Conservation (phyloP, 345 rosid species). For the Acer campestre region DNA sequence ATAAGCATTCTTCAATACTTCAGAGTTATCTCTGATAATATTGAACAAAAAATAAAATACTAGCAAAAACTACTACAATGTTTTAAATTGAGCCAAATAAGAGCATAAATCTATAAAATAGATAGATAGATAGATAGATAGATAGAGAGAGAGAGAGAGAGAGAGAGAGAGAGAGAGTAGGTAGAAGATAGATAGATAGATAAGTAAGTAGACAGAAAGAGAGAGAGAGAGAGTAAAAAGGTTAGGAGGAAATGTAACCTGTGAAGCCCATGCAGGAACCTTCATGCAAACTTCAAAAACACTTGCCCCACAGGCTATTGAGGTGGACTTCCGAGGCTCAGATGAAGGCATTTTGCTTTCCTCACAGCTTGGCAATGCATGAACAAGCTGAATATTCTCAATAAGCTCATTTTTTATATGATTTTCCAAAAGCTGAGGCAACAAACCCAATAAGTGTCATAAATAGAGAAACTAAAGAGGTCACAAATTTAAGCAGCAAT, state of each 20-base stretch:
- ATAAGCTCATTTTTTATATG: conserved; percentile 90
- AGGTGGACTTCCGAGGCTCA: conserved; percentile 89
- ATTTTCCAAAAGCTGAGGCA: conserved; percentile 84
- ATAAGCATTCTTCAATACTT: conserved; percentile 1
- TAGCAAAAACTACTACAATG: not conserved
- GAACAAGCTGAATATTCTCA: conserved; percentile 78
- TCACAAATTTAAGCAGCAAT: not conserved
- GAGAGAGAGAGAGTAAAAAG: conserved; percentile 4
- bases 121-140: not conserved
- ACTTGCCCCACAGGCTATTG: conserved; percentile 93
- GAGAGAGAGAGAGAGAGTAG: no score
- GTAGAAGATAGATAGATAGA: not conserved
- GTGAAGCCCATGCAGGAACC: conserved; percentile 97
- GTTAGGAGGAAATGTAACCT: conserved; percentile 51
- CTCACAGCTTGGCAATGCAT: conserved; percentile 56
- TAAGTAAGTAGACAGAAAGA: not conserved
- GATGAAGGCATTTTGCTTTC: conserved; percentile 52
- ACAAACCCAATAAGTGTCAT: conserved; percentile 15
- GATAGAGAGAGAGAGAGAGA: not conserved
- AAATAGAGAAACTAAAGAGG: conserved; percentile 1
- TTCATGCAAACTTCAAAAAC: conserved; percentile 93
- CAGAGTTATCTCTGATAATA: not conserved
- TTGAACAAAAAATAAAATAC: conserved; percentile 4
- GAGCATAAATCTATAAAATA: not conserved
- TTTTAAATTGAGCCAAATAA: not conserved